Evolutionary conservation across 768 basidiomycete genomes (phyloP).

Genomic region (Lactifluus subvellereus): DNA sequence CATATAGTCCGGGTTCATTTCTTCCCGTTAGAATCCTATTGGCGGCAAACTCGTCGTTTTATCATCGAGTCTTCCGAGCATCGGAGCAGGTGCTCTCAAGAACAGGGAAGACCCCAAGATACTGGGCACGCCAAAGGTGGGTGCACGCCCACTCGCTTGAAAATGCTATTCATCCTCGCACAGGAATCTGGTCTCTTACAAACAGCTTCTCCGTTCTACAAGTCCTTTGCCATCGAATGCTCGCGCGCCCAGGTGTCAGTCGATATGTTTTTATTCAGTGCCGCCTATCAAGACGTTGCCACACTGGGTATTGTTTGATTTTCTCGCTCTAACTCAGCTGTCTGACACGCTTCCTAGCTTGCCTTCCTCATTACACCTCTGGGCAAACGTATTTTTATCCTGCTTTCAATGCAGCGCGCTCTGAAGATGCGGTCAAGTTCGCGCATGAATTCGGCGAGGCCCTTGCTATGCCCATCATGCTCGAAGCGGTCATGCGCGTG

Average conservation of each 20-base stretch:
- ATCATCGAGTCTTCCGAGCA: slow-evolving; percentile 77
- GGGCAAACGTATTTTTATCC: slow-evolving; percentile 99
- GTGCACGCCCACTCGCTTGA: background rate
- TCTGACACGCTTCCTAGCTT: slow-evolving; percentile 44
- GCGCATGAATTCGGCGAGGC: slow-evolving; percentile 96
- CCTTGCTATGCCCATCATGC: slow-evolving; percentile 87
- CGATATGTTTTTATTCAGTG: slow-evolving; percentile 98
- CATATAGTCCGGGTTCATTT: background rate
- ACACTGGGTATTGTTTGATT: slow-evolving; percentile 58
- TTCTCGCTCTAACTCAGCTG: background rate
- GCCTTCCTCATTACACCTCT: slow-evolving; percentile 93
- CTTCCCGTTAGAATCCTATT: slow-evolving; percentile 60
- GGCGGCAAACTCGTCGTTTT: slow-evolving; percentile 92
- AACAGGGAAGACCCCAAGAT: slow-evolving; percentile 96
- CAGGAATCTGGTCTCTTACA: slow-evolving; percentile 90
- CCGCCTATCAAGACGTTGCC: slow-evolving; percentile 92
- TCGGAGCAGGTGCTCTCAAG: slow-evolving; percentile 89
- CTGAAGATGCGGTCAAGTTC: slow-evolving; percentile 97
- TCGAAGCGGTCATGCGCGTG: slow-evolving; percentile 97
- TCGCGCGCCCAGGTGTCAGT: slow-evolving; percentile 95
- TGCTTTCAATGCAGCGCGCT: slow-evolving; percentile 89
- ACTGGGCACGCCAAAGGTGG: slow-evolving; percentile 87
- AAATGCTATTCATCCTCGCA: background rate
- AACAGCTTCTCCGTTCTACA: slow-evolving; percentile 94
- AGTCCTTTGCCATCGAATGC: slow-evolving; percentile 98